Conservation (phyloP, 768 basidiomycete species). For the Russula vinacea region DNA sequence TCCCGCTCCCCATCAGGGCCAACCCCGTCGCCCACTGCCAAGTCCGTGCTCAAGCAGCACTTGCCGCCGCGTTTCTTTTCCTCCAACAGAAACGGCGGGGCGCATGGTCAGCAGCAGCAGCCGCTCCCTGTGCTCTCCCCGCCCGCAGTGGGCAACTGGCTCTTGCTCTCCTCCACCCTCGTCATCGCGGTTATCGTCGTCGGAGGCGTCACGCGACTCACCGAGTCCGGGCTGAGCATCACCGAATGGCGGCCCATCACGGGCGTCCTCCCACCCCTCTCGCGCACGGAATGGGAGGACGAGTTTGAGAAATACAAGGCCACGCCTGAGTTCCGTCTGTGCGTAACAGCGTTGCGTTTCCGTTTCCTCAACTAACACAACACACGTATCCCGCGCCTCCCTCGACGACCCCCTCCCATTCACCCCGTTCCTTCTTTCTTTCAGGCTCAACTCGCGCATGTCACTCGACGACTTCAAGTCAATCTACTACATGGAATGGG, state of each 20-base stretch:
- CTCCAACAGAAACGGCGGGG: constrained; percentile 31
- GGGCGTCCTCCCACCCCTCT: constrained; percentile 81
- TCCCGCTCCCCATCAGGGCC: neutral
- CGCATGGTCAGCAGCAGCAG: constrained; percentile 23
- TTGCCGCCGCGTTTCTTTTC: constrained; percentile 41
- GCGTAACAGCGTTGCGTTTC: constrained; percentile 36
- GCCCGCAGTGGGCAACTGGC: constrained; percentile 76
- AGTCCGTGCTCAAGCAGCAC: constrained; percentile 29
- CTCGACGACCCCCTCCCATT: constrained; percentile 4
- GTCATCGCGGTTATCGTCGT: constrained; percentile 93
- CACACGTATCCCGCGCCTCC: neutral
- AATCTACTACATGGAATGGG: constrained; percentile 99
- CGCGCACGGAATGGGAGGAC: constrained; percentile 68
- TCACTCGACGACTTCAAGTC: constrained; percentile 88
- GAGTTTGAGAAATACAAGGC: constrained; percentile 94
- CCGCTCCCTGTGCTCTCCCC: constrained; percentile 58
- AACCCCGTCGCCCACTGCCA: constrained; percentile 13
- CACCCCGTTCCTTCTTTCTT: constrained; percentile 19
- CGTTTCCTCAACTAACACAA: too few relatives aligned
- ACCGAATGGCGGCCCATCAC: constrained; percentile 96
- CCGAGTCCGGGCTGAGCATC: constrained; percentile 96
- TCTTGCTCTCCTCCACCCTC: constrained; percentile 77
- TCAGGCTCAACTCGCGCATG: constrained; percentile 84
- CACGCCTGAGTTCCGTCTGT: constrained; percentile 96
- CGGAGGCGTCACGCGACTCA: constrained; percentile 93